Percentiles rank a stretch among this genome's conserved stretches.
These are phyloP conservation scores for Leccinum pseudoinsigne DNA, from an alignment of 1,284 basidiomycete species.

Conservation along the genomic window DNA sequence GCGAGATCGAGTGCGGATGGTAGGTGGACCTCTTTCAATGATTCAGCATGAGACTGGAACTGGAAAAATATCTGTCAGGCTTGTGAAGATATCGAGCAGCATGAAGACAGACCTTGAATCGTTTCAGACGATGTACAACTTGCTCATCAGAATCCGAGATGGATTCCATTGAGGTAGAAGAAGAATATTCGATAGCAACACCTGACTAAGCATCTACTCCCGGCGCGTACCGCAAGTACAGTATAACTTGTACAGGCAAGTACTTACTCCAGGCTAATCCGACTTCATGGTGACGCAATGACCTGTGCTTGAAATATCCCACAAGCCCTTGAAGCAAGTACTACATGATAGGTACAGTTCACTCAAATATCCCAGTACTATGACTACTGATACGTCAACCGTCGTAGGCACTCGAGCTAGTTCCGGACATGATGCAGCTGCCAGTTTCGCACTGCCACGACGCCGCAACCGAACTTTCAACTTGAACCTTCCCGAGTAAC, in stretches of 20 bases:
- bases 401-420: no score
- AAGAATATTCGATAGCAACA: neutral
- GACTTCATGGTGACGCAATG: no score
- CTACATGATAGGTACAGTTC: no score
- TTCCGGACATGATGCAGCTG: neutral
- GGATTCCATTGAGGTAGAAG: constrained; percentile 15
- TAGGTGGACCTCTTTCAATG: constrained; percentile 69
- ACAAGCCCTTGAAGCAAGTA: no score
- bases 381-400: no score
- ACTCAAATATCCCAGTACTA: no score
- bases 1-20: constrained; percentile 61
- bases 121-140: constrained; percentile 36
- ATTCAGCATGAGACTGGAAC: constrained; percentile 73
- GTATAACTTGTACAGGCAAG: no score
- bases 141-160: constrained; percentile 21
- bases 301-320: no score
- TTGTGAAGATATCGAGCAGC: neutral
- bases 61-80: constrained; percentile 27
- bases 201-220: neutral
- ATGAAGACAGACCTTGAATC: constrained; percentile 42
- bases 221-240: no score
- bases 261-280: no score
- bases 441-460: neutral
- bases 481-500: neutral
- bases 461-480: neutral